Percentiles rank a stretch among this genome's conserved stretches.
phyloP scores from a whole-genome alignment of 345 rosid species.

The Populus tremula region DNA sequence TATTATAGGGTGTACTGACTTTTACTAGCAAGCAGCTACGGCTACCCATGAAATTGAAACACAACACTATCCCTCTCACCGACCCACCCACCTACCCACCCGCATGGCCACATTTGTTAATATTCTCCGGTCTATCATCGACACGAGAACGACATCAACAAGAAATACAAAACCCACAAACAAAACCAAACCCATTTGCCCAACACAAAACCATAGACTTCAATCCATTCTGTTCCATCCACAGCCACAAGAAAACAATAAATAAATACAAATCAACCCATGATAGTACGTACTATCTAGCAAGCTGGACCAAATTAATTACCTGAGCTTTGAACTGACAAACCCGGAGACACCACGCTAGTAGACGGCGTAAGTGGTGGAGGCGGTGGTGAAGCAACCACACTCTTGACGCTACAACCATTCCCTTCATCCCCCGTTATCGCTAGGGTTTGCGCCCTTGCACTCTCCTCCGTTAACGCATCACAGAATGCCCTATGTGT shows the following conservation, averaged over 20 bases:
- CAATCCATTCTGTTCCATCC: background rate
- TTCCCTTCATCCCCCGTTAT: slow-evolving; percentile 14
- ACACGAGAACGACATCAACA: slow-evolving; percentile 32
- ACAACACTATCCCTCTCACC: background rate
- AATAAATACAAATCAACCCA: background rate
- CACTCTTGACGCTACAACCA: background rate
- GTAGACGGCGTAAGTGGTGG: slow-evolving; percentile 66
- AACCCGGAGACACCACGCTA: slow-evolving; percentile 56
- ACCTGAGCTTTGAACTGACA: slow-evolving; percentile 74
- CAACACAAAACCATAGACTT: background rate
- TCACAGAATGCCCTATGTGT: slow-evolving; percentile 81
- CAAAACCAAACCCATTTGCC: slow-evolving; percentile 14
- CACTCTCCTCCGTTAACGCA: slow-evolving; percentile 71
- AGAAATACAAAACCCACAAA: slow-evolving; percentile 4
- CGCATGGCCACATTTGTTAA: background rate
- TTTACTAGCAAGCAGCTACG: background rate
- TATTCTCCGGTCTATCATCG: slow-evolving; percentile 17
- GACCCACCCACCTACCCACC: background rate
- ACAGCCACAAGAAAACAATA: background rate
- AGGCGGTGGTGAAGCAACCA: slow-evolving; percentile 49
- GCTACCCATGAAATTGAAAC: slow-evolving; percentile 20
- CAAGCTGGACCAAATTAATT: background rate
- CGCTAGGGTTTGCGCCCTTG: slow-evolving; percentile 31
- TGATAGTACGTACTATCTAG: background rate
- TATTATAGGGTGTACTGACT: background rate